Percentiles rank a stretch among this genome's conserved stretches.
Evolutionary conservation across 1,139 yeast genomes (phyloP).

Genomic region (Yamadazyma atlantica): DNA sequence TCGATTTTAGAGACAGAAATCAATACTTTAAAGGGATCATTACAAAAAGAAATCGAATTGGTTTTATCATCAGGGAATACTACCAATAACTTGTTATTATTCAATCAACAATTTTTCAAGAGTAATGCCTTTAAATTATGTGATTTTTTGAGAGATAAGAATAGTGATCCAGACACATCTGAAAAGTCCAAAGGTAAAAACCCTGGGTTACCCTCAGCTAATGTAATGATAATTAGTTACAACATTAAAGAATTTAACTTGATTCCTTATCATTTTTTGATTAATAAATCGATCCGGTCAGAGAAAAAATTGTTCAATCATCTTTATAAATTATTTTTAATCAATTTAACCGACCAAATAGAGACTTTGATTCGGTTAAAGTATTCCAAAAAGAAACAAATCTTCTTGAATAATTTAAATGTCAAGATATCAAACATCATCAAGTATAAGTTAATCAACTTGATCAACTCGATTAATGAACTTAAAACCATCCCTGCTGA

Average conservation of each 20-base stretch:
- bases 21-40: conserved; percentile 26
- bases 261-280: conserved; percentile 35
- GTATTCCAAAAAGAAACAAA: conserved; percentile 28
- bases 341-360: conserved; percentile 41
- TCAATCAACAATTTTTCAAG: conserved; percentile 25
- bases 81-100: conserved; percentile 20
- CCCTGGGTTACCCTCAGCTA: conserved; percentile 8
- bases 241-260: conserved; percentile 33
- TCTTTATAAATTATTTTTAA: conserved; percentile 36
- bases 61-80: conserved; percentile 23
- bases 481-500: conserved; percentile 9
- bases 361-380: conserved; percentile 39
- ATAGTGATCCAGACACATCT: conserved; percentile 7
- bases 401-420: conserved; percentile 27
- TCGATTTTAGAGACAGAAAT: conserved; percentile 34
- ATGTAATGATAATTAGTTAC: conserved; percentile 25
- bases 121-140: conserved; percentile 31
- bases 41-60: conserved; percentile 34
- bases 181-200: conserved; percentile 1
- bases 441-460: conserved; percentile 23
- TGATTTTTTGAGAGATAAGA: conserved; percentile 18
- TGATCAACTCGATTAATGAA: conserved; percentile 20
- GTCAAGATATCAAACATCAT: conserved; percentile 29
- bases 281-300: conserved; percentile 27
- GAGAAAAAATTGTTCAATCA: conserved; percentile 29